Evolutionary conservation across 495 filamentous ascomycete species (phyloP), one percentile per base, ranked within the genome.

Genomic region (Penicillium samsonianum): DNA sequence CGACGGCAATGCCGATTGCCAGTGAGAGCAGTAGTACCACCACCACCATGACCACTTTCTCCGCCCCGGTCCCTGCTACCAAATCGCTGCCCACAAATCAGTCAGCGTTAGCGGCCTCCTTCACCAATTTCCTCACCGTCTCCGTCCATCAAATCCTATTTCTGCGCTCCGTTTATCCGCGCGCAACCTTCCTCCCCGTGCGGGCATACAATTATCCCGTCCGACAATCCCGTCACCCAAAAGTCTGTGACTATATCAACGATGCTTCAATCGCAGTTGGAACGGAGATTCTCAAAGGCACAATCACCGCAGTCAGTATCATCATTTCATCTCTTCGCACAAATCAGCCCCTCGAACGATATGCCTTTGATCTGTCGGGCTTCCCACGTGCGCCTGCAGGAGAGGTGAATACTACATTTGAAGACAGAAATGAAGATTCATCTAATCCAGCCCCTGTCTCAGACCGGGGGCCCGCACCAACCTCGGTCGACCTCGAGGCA

Each of bases 61-160:
- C 76, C 63, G 67, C 74, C 47, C 74, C 76, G 55, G 65, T 77
- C 64, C 71, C 73, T 60, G 72, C 73, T 64, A 69, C 76, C 61
- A 71, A 65, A 66, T 68, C 71, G 64, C 61, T 76, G 63, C 76
- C 75, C 51, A 75, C 70, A 61, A 77, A 76, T 35, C 74, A 78
- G 63, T 73, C 75, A 63, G 74, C 75, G 48, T 66, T 79, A 65
- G 74, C 76, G 53, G 75, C 76, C 49, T 77, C 76, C 35, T 79
- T 79, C 64, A 79, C 76, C 62, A 79, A 84, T 69, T 97, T 98
- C 77, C 87, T 98, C 44, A 90, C 84, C 54, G 86, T 94, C 41
- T 87, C 90, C 61, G 89, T 93, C 67, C 94, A 98, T 78, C 94
- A 93, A 64, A 90, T 98, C 67, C 85, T 98, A 59, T 95, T 90